These are phyloP conservation scores for Bipolaris victoriae DNA, from an alignment of 2,329 filamentous ascomycete species.

Conservation along the genomic window DNA sequence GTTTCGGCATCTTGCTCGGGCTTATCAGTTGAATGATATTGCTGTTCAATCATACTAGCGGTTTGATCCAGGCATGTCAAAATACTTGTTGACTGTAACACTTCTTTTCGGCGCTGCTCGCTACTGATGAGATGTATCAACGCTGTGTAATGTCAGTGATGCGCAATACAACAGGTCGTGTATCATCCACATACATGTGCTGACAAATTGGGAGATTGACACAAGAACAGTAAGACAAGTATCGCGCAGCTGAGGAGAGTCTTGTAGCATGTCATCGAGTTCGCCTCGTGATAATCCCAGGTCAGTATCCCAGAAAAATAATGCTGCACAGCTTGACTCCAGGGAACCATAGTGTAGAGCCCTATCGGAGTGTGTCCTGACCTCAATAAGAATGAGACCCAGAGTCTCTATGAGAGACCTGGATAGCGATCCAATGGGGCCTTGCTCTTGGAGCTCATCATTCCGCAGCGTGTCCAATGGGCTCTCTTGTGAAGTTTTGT, in stretches of 20 bases:
- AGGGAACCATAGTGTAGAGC: not conserved
- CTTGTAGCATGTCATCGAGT: not conserved
- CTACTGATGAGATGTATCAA: not conserved
- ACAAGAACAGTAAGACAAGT: not conserved
- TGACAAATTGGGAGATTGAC: not conserved
- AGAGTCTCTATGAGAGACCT: not conserved
- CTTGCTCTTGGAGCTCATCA: not conserved
- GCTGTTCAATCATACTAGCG: not conserved
- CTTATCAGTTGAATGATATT: not conserved
- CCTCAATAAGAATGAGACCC: not conserved
- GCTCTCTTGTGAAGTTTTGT: not conserved
- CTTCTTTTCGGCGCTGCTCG: not conserved
- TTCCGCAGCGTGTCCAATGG: not conserved
- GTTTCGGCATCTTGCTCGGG: not conserved
- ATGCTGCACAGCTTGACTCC: not conserved
- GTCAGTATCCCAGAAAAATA: not conserved
- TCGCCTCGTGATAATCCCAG: not conserved
- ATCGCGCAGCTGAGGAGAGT: not conserved
- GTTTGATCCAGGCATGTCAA: not conserved
- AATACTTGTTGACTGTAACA: not conserved
- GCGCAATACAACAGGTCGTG: not conserved
- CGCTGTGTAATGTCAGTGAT: not conserved
- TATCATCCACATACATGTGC: not conserved
- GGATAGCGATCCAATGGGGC: not conserved
- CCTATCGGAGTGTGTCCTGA: not conserved